Evolutionary conservation across 495 filamentous ascomycete genomes (phyloP).

Genomic region (Corynascus novoguineensis): DNA sequence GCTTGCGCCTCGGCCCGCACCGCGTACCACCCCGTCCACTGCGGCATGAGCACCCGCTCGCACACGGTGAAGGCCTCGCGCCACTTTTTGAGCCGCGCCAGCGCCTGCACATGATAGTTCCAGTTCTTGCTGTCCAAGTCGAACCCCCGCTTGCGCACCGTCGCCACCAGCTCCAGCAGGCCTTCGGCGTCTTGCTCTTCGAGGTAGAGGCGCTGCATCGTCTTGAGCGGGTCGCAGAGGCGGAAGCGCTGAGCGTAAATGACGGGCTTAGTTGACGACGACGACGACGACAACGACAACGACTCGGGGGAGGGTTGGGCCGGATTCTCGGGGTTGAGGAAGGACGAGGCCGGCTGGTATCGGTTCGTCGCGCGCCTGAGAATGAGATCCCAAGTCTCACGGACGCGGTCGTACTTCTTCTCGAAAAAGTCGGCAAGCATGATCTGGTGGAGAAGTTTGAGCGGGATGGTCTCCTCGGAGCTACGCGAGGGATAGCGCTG

Average conservation of each 20-base stretch:
- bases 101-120: constrained; percentile 53
- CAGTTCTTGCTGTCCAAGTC: constrained; percentile 56
- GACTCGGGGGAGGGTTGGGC: no score
- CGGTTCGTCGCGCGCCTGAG: constrained; percentile 47
- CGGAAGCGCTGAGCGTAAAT: constrained; percentile 53
- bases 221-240: constrained; percentile 50
- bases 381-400: constrained; percentile 59
- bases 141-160: constrained; percentile 59
- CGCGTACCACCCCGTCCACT: constrained; percentile 64
- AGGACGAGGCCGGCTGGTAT: constrained; percentile 12
- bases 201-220: constrained; percentile 56
- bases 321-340: background rate
- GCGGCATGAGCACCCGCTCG: constrained; percentile 67
- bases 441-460: constrained; percentile 56
- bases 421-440: constrained; percentile 58
- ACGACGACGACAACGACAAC: no score
- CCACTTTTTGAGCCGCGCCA: constrained; percentile 39
- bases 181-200: constrained; percentile 40
- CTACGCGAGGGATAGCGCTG: constrained; percentile 31
- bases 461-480: constrained; percentile 36
- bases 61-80: constrained; percentile 58
- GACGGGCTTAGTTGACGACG: constrained; percentile 39
- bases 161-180: constrained; percentile 45
- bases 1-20: constrained; percentile 19
- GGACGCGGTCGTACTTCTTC: constrained; percentile 52